Conservation (phyloP, 2,329 filamentous ascomycete genomes). For the Fusarium albidum region DNA sequence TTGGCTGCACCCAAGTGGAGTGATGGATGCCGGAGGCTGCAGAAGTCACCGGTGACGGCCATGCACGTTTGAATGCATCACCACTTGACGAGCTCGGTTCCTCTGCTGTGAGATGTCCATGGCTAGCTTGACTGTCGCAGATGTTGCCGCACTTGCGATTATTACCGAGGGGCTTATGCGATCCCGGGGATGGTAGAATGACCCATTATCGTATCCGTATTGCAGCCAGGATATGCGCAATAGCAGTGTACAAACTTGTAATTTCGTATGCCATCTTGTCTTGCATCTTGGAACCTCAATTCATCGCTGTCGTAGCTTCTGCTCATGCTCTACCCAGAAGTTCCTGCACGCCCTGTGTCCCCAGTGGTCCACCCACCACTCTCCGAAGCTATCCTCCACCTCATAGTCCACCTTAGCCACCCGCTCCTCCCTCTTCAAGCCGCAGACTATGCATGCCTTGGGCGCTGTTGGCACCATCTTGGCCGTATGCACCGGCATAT, state of each 20-base stretch:
- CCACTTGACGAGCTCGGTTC: slow-evolving; percentile 5
- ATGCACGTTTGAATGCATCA: slow-evolving; percentile 16
- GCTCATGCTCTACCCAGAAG: slow-evolving; percentile 85
- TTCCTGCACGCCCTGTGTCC: slow-evolving; percentile 80
- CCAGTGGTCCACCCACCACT: slow-evolving; percentile 96
- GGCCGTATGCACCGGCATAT: slow-evolving; percentile 71
- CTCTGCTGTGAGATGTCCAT: slow-evolving; percentile 8
- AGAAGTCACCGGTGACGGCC: slow-evolving; percentile 4
- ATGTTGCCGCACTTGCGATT: not conserved
- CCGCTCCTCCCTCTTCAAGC: slow-evolving; percentile 86
- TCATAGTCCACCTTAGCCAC: slow-evolving; percentile 77
- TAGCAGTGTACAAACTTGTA: not conserved
- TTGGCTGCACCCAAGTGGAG: slow-evolving; percentile 24
- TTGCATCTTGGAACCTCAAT: not conserved
- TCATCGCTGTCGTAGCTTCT: slow-evolving; percentile 72
- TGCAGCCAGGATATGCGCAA: not conserved
- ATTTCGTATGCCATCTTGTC: not conserved
- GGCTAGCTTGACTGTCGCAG: not conserved
- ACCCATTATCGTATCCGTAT: not conserved
- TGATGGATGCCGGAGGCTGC: slow-evolving; percentile 16
- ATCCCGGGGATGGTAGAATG: not conserved
- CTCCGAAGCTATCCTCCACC: slow-evolving; percentile 90
- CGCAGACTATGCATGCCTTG: slow-evolving; percentile 84
- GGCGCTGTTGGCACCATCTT: slow-evolving; percentile 78
- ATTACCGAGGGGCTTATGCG: not conserved